Conservation (phyloP, 345 rosid species). For the Geranium brycei region DNA sequence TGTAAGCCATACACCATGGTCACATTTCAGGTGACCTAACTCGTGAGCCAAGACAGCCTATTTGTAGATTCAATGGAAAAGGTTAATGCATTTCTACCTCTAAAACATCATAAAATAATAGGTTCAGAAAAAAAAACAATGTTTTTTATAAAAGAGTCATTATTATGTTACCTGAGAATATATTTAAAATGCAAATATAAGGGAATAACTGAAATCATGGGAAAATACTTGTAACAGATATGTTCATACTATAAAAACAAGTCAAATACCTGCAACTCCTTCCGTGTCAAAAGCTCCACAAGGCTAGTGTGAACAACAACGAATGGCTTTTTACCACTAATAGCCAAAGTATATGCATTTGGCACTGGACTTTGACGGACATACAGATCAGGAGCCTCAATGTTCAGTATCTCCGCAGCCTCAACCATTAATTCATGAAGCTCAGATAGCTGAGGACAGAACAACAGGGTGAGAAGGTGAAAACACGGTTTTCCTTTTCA, state of each 20-base stretch:
- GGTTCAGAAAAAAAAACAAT: too few species aligned
- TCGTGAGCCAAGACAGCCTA: slow-evolving; percentile 97
- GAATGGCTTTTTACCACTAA: slow-evolving; percentile 82
- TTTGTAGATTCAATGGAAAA: slow-evolving; percentile 11
- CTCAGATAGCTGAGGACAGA: slow-evolving; percentile 53
- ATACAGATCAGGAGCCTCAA: slow-evolving; percentile 80
- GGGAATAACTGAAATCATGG: background rate
- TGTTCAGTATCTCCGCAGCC: slow-evolving; percentile 66
- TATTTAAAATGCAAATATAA: background rate
- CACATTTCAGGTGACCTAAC: slow-evolving; percentile 91
- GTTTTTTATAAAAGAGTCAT: background rate
- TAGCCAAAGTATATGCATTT: slow-evolving; percentile 81
- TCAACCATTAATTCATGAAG: slow-evolving; percentile 72
- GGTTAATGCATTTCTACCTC: background rate
- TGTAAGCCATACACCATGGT: slow-evolving; percentile 96
- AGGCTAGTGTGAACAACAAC: slow-evolving; percentile 84
- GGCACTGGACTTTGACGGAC: slow-evolving; percentile 92
- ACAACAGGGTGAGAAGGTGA: slow-evolving; percentile 3
- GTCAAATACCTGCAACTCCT: slow-evolving; percentile 72
- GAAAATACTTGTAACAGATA: background rate
- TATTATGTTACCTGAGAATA: background rate
- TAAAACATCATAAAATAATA: too few species aligned
- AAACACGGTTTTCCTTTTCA: background rate
- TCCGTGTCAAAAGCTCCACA: slow-evolving; percentile 73
- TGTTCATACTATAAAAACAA: slow-evolving; percentile 3